phyloP scores from a whole-genome alignment of 2,329 filamentous ascomycete species.

The Cercospora sp. region DNA sequence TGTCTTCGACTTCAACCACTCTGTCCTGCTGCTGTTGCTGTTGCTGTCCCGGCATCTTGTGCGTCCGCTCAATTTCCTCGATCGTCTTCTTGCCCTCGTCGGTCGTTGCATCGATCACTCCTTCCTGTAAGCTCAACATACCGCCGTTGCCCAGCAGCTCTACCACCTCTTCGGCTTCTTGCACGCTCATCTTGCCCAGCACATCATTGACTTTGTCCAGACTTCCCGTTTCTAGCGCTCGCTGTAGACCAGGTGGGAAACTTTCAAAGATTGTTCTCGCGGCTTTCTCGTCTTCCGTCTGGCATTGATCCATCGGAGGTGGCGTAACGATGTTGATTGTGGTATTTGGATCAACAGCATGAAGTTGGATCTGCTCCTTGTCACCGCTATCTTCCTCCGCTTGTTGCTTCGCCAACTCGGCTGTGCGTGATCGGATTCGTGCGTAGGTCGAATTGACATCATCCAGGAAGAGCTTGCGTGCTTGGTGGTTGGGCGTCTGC shows the following conservation, averaged over 20 bases:
- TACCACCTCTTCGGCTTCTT: slow-evolving; percentile 83
- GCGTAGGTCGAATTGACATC: slow-evolving; percentile 88
- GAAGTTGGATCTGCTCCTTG: slow-evolving; percentile 95
- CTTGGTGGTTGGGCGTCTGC: slow-evolving; percentile 84
- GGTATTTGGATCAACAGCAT: slow-evolving; percentile 84
- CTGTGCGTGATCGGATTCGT: slow-evolving; percentile 74
- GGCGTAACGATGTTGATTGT: slow-evolving; percentile 87
- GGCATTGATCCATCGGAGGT: slow-evolving; percentile 72
- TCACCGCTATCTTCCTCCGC: slow-evolving; percentile 59
- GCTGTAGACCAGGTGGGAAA: slow-evolving; percentile 78
- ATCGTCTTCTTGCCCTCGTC: slow-evolving; percentile 42
- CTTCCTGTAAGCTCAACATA: slow-evolving; percentile 86
- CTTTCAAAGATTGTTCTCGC: slow-evolving; percentile 76
- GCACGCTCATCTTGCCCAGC: slow-evolving; percentile 81
- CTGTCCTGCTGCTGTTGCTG: slow-evolving; percentile 32
- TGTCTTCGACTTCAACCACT: slow-evolving; percentile 48
- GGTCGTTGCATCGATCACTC: slow-evolving; percentile 83
- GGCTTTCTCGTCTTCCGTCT: slow-evolving; percentile 59
- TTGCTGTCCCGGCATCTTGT: slow-evolving; percentile 71
- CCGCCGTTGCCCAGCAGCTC: slow-evolving; percentile 78
- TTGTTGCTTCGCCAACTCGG: slow-evolving; percentile 68
- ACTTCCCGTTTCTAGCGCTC: slow-evolving; percentile 82
- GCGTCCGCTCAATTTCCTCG: slow-evolving; percentile 62
- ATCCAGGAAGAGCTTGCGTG: slow-evolving; percentile 85
- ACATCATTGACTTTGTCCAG: slow-evolving; percentile 88